Base-by-base conservation (phyloP, 148 eudicot species). In the Arbutus unedo region DNA sequence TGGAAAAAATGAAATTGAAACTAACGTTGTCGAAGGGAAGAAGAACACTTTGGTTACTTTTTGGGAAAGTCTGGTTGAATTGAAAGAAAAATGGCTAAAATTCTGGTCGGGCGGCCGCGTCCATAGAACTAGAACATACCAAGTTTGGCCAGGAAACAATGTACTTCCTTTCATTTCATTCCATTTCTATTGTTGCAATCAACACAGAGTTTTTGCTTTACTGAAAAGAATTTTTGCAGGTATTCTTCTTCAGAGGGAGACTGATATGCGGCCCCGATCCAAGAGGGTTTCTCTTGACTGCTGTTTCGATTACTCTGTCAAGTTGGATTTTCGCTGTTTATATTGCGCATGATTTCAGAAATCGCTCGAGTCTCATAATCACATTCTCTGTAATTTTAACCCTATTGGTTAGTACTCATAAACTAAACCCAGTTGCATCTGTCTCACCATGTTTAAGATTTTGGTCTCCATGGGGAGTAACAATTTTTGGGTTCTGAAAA, bases 101-200 rank as follows among this genome's bases (percentile, higher is more conserved):
- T 4, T 25, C n/a, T 81, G 73, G 13, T 25, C 49, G 6, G 51
- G 81, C 8, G 71, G 15, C 38, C 23, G 70, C 4, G 4, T 2
- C 1, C 48, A 81, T 47, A 77, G 25, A 81, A 77, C 78, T 5
- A 68, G 83, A 78, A 81, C 45, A 1, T 85, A 85, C 81, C 84
- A 85, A 41, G 73, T 67, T 56, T 85, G 87, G 87, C 84, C 78
- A 1, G 84, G 87, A 48, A 85, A 85, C 54, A 81, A 85, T 50
- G 87, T 85, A 84, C 18, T 48, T 9, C 60, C 10, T 13, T 43
- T 45, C 47, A 5, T 59, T n/a, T 50, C 23, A 2, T 31, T 59
- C 71, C 21, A 8, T 14, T 41, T 70, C 9, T n/a, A 25, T 66
- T 66, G 44, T 21, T 66, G 14, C 38, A 64, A 64, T 64, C 43